Conservation (phyloP, 2,329 filamentous ascomycete species). For the Pestalotiopsis sp. region DNA sequence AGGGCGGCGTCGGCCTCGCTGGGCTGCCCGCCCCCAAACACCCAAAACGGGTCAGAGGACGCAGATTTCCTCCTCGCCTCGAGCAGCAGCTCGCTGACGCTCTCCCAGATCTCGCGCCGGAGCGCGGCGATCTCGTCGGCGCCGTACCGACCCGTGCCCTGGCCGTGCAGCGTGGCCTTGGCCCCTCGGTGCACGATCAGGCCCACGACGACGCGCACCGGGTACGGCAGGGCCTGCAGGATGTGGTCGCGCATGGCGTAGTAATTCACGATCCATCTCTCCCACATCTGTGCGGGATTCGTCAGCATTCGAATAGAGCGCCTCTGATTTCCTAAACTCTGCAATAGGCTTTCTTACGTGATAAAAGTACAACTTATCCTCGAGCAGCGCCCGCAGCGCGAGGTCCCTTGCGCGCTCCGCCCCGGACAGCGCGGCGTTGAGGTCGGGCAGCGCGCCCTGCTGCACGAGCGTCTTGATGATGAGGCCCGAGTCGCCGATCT, state of each 20-base stretch:
- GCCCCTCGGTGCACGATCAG: slow-evolving; percentile 47
- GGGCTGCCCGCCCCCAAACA: slow-evolving; percentile 53
- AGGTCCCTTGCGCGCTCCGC: slow-evolving; percentile 49
- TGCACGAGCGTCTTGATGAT: slow-evolving; percentile 51
- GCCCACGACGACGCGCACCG: slow-evolving; percentile 53
- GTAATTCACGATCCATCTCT: slow-evolving; percentile 64
- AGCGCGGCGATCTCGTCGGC: slow-evolving; percentile 49
- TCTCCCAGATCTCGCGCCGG: slow-evolving; percentile 55
- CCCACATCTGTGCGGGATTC: slow-evolving; percentile 37
- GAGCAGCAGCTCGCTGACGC: slow-evolving; percentile 47
- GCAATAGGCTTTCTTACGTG: slow-evolving; percentile 35
- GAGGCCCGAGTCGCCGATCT: slow-evolving; percentile 55
- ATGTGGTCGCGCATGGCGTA: slow-evolving; percentile 57
- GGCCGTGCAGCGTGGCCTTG: slow-evolving; percentile 50
- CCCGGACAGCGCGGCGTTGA: slow-evolving; percentile 47
- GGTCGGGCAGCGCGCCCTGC: slow-evolving; percentile 43
- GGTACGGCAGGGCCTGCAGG: slow-evolving; percentile 53
- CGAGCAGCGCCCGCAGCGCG: slow-evolving; percentile 55
- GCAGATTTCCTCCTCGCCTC: slow-evolving; percentile 30
- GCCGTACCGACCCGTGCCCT: slow-evolving; percentile 56
- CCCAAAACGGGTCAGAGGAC: slow-evolving; percentile 52
- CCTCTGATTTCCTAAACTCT: too few relatives aligned
- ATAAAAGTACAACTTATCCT: slow-evolving; percentile 64
- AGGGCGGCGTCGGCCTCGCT: slow-evolving; percentile 60
- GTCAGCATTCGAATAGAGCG: not conserved